Evolutionary conservation across 2,329 filamentous ascomycete genomes (phyloP), one percentile per base, ranked within the genome.

Genomic region (Acarospora socialis): DNA sequence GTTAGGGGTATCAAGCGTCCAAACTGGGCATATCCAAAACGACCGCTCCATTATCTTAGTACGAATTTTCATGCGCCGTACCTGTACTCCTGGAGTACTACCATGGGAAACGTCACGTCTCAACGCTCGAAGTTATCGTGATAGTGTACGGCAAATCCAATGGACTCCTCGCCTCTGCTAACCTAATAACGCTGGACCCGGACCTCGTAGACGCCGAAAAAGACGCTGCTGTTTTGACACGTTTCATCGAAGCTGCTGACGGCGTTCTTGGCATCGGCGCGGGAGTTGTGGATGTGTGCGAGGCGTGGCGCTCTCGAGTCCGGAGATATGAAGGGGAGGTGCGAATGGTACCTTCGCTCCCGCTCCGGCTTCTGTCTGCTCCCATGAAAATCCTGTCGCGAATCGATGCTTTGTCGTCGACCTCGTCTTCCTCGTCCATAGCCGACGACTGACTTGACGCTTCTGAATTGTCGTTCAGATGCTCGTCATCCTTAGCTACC

Each of bases 231-330:
- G 55, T 58, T 18, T 39, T 45, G 14, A 52, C 36, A 17, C 45
- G 50, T 13, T 46, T 46, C 14, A 60, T 37, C 15, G 56, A 56
- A 21, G 39, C 48, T 18, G 40, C 47, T 25, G 55, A 59, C n/a
- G 52, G 52, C 7, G 53, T 54, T 21, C 45, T 6, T 15, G 23
- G 8, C 23, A 15, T 15, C 8, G 5, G n/a, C n/a, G n/a, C n/a
- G n/a, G n/a, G n/a, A n/a, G n/a, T n/a, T n/a, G 49, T 12, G 45
- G 40, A 25, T n/a, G 25, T 13, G 24, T 31, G 34, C 16, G 38
- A 32, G 22, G 28, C 36, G 12, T 14, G 21, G 17, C 26, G 29
- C 21, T 28, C 17, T 13, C 30, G 38, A n/a, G 42, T 39, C n/a
- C 42, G 42, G 31, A 40, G 35, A 6, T 22, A 33, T 7, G 31